Evolutionary conservation across 2,329 filamentous ascomycete species (phyloP), one percentile per base, ranked within the genome.

Genomic region (Neoscytalidium dimidiatum): DNA sequence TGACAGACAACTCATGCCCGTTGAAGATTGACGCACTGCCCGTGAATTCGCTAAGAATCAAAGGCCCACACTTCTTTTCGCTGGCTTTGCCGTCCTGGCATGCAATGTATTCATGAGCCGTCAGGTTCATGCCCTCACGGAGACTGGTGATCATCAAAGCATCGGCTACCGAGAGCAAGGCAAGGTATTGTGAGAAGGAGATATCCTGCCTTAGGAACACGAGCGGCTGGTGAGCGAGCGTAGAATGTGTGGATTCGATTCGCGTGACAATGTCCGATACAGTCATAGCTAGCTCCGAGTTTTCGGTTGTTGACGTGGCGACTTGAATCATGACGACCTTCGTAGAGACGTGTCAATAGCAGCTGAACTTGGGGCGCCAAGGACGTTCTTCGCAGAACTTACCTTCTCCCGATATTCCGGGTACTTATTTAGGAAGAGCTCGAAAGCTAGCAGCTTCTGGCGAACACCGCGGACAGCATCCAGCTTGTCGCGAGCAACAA

Each of bases 171-270:
- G 92, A 92, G 52, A 97, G 84, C 7, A 98, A 83, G 1, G 94
- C 94, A n/a, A 98, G 85, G 72, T 97, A 98, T 74, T 97, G 94
- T 0, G 91, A 84, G 74, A 96, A 97, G 65, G 92, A 90, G 66
- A 98, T 95, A 71, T 98, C 94, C 77, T 98, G 94, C 78, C 96
- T 94, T 62, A 98, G 83, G 77, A 97, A 97, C 5, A 97, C 91
- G 11, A 98, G 86, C 1, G 94, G 94, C 73, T 96, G 93, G 72
- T 97, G 95, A 0, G 92, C 92, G 57, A 98, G 83, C 28, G 93
- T 97, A 6, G 94, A 94, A 83, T 94, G 94, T 0, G 89, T 88
- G 0, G 92, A 95, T 77, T 98, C 97, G 75, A 98, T 94, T 66
- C 94, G 88, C 61, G 92, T 96, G 68, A 96, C 93, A 74, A 98